Evolutionary conservation across 345 rosid species (phyloP).

Genomic region (Euphorbia pulcherrima): DNA sequence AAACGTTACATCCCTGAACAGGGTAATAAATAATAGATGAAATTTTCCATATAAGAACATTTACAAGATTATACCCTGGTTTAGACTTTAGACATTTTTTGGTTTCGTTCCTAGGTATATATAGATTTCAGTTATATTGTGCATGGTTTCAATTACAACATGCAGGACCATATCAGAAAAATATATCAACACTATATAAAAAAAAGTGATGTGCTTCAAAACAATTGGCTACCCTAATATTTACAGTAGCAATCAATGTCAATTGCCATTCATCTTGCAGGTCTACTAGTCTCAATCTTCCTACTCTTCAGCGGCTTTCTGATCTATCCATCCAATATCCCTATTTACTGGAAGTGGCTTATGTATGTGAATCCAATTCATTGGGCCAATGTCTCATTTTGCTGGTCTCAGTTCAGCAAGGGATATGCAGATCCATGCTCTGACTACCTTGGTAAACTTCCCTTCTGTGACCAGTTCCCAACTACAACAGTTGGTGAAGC

Average conservation of each 20-base stretch:
- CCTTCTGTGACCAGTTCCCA: conserved; percentile 32
- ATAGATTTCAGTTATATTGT: neutral
- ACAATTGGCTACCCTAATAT: neutral
- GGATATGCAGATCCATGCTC: conserved; percentile 27
- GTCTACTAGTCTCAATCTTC: conserved; percentile 33
- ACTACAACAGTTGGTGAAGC: conserved; percentile 32
- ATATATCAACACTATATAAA: neutral
- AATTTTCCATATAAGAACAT: neutral
- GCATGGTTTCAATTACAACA: neutral
- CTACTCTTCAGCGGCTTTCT: conserved; percentile 30
- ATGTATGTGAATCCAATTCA: conserved; percentile 26
- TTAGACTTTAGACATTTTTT: neutral
- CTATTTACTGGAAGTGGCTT: conserved; percentile 34
- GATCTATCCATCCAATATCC: conserved; percentile 31
- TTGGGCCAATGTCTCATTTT: conserved; percentile 31
- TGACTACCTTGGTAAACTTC: conserved; percentile 22
- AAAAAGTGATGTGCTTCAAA: neutral
- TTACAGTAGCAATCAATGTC: neutral
- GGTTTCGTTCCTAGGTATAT: neutral
- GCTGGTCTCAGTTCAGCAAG: conserved; percentile 27
- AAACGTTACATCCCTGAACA: neutral
- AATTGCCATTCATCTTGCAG: conserved; percentile 11
- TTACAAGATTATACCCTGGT: neutral
- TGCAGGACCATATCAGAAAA: neutral
- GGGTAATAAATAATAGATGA: neutral